Evolutionary conservation across 2,329 filamentous ascomycete genomes (phyloP), one percentile per base, ranked within the genome.

Genomic region (Chalaropsis thielavioides): DNA sequence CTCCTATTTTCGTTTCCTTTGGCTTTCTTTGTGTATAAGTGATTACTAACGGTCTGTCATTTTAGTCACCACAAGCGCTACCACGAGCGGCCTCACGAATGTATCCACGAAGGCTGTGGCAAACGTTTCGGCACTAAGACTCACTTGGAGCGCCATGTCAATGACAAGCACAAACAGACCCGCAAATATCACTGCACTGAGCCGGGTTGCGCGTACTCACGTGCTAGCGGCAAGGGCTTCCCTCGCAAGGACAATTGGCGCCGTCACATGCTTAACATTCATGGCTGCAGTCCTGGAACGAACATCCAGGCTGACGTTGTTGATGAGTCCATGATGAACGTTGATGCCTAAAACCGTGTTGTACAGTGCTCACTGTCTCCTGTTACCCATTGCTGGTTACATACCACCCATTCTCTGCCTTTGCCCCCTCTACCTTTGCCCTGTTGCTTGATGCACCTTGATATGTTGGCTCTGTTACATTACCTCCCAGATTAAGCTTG

Each of bases 171-270:
- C 70, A 76, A 78, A 68, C 83, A 83, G 74, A 81, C 79, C 67
- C 81, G 80, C 71, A 82, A 82, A 66, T 84, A 81, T 65, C 81
- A 84, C 70, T 85, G 82, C 69, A 80, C 77, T 0, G 76, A 81
- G 3, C 75, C 74, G 1, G 77, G 77, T 6, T 85, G 82, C 69
- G 76, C 79, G 4, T 84, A 82, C 70, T 83, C 81, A n/a, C 77
- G 76, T 65, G 71, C 74, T 17, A 82, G 82, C 8, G 80, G 81
- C 64, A 83, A 82, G 68, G 80, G 79, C 0, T 85, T 85, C 68
- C 81, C 82, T 0, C 75, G 82, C 63, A 85, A 84, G 70, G 82
- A 84, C 69, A 84, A 85, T 71, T 84, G 82, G 82, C 79, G 81
- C 69, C 74, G 82, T 65, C 82, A 85, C 70, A 84, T 85, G 81